Base-by-base conservation (phyloP, 2,329 filamentous ascomycete genomes). In the Xylariaceae sp. region DNA sequence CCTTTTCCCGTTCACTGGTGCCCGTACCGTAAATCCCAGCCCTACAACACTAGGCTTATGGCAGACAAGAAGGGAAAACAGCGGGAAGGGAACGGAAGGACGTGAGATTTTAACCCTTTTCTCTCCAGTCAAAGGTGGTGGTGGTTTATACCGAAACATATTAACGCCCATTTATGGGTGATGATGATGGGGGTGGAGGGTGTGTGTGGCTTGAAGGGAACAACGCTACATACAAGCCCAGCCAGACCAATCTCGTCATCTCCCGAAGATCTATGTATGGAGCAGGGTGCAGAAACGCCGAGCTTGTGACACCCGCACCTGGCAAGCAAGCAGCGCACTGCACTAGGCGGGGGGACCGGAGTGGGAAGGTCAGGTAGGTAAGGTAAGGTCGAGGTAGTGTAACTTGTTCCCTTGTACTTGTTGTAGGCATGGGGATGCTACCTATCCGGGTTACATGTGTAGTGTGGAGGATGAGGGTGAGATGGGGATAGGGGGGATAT, bases 241-340 rank as follows among this genome's bases (percentile, higher is more conserved):
- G 23, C 23, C 23, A 30, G 60, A 64, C 65, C 68, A 69, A 69
- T 69, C 67, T 71, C 64, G 66, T 70, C 67, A 69, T 70, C 68
- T 68, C 67, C 68, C 67, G 67, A 69, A 64, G 66, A 70, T 69
- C 67, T 59, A 57, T 44, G 55, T 62, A 66, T 30, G 23, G 23
- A 30, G 23, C 23, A 48, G 58, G 63, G 61, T 66, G 58, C 65
- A 69, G 66, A 71, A 69, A 69, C 68, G 67, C 67, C 69, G 66
- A 67, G 63, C 63, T 68, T 69, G 68, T 68, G 67, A 68, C 64
- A 68, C 69, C 66, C 62, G 64, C 61, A 61, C 59, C 56, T 30
- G 23, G 23, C 23, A 30, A 30, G 23, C 23, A 30, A 30, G 23
- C 23, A 30, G 49, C 58, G 63, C 64, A 65, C 60, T 54, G 59